phyloP scores from a whole-genome alignment of 192 early-diverging fungal genomes.

The Entomortierella parvispora region DNA sequence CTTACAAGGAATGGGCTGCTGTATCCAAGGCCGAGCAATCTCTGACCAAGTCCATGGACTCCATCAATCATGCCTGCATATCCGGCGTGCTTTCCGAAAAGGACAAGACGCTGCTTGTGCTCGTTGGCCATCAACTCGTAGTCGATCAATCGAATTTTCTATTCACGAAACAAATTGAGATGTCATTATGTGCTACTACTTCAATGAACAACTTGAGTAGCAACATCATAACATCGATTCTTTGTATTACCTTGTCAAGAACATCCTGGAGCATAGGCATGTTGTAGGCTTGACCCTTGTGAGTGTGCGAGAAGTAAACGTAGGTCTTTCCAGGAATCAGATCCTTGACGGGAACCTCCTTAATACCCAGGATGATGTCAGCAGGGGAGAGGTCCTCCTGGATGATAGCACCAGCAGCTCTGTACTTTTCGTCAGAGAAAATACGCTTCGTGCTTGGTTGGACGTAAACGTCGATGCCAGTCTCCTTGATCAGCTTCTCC shows the following conservation, averaged over 20 bases:
- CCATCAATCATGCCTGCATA: conserved; percentile 96
- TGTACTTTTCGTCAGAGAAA: conserved; percentile 86
- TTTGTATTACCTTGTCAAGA: conserved; percentile 80
- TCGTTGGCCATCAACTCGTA: conserved; percentile 94
- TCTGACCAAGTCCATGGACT: conserved; percentile 90
- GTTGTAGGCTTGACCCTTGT: conserved; percentile 96
- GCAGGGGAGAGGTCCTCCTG: conserved; percentile 88
- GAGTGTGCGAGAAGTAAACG: conserved; percentile 96
- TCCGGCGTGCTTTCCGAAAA: conserved; percentile 94
- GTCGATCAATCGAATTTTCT: conserved; percentile 92
- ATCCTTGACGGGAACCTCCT: conserved; percentile 89
- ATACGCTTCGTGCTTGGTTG: conserved; percentile 96
- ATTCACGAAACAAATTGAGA: conserved; percentile 3
- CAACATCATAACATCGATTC: neutral
- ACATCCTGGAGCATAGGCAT: conserved; percentile 90
- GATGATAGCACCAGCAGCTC: conserved; percentile 84
- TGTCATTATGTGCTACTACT: too few species aligned
- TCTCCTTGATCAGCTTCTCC: conserved; percentile 84
- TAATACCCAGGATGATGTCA: conserved; percentile 95
- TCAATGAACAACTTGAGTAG: neutral
- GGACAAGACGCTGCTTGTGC: conserved; percentile 78
- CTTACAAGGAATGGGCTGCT: conserved; percentile 93
- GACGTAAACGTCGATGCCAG: conserved; percentile 84
- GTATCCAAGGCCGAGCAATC: conserved; percentile 90
- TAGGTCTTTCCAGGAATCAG: conserved; percentile 92